Conservation (phyloP, 257 asterid species). For the Lavandula angustifolia region DNA sequence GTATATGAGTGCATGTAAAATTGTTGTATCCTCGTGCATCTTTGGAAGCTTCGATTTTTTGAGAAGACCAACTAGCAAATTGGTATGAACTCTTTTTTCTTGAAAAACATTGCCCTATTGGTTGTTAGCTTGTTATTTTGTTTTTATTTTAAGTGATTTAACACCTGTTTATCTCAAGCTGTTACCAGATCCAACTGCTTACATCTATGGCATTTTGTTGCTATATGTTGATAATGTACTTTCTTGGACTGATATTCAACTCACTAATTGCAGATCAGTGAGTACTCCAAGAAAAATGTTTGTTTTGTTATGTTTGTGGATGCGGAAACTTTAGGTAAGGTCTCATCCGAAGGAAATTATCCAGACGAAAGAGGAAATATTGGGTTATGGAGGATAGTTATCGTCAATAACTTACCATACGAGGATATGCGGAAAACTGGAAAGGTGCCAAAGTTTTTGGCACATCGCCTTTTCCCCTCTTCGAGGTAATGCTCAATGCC, state of each 20-base stretch:
- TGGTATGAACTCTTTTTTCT: conserved; percentile 49
- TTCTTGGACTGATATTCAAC: conserved; percentile 26
- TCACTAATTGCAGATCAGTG: conserved; percentile 66
- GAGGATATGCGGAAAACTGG: conserved; percentile 83
- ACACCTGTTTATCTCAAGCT: conserved; percentile 13
- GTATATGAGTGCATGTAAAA: conserved; percentile 59
- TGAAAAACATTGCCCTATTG: not conserved
- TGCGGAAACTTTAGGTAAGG: conserved; percentile 67
- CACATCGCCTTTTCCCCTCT: conserved; percentile 93
- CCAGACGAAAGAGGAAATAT: conserved; percentile 72
- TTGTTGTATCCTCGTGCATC: conserved; percentile 85
- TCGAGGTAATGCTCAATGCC: conserved; percentile 65
- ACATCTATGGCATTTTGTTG: conserved; percentile 1
- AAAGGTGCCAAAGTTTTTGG: conserved; percentile 86
- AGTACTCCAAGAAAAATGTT: conserved; percentile 74
- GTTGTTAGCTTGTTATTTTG: not conserved
- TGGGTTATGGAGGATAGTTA: conserved; percentile 84
- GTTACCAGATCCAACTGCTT: not conserved
- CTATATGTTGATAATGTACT: not conserved
- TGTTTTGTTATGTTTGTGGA: conserved; percentile 94
- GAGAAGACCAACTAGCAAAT: conserved; percentile 86
- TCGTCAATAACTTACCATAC: conserved; percentile 76
- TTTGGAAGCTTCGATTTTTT: conserved; percentile 92
- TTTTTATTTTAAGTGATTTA: not conserved
- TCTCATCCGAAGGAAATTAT: conserved; percentile 64